Evolutionary conservation across 805 yeast species (phyloP).

Genomic region (Kazachstania taianensis): DNA sequence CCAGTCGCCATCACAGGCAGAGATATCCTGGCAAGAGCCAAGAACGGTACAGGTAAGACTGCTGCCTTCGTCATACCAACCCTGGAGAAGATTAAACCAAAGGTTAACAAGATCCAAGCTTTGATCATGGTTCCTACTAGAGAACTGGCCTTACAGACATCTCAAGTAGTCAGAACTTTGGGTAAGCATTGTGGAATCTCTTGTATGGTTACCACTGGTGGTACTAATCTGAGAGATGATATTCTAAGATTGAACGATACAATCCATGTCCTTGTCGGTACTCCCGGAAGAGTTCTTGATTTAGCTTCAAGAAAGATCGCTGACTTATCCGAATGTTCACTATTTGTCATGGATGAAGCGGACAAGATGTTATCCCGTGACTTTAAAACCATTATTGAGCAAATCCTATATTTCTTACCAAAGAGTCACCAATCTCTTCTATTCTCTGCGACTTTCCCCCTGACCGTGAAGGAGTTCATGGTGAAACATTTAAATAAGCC

Average conservation of each 20-base stretch:
- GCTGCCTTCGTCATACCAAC: constrained; percentile 96
- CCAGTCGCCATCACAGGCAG: constrained; percentile 93
- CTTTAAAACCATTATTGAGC: constrained; percentile 78
- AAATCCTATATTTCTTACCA: constrained; percentile 75
- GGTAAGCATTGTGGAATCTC: constrained; percentile 89
- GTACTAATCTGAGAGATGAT: constrained; percentile 89
- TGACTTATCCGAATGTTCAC: constrained; percentile 73
- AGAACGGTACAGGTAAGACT: constrained; percentile 97
- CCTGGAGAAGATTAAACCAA: constrained; percentile 79
- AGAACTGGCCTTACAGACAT: constrained; percentile 94
- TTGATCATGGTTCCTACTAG: constrained; percentile 93
- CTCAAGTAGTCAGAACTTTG: constrained; percentile 91
- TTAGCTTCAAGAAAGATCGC: constrained; percentile 82
- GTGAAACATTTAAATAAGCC: constrained; percentile 83
- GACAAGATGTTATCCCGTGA: constrained; percentile 92
- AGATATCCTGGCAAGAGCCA: constrained; percentile 94
- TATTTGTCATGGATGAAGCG: constrained; percentile 97
- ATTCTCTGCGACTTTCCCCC: constrained; percentile 93
- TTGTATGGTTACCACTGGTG: constrained; percentile 98
- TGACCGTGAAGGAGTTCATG: constrained; percentile 87
- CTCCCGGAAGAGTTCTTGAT: constrained; percentile 95
- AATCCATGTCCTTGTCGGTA: constrained; percentile 91
- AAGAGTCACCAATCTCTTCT: constrained; percentile 70
- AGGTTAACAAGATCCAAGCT: constrained; percentile 76
- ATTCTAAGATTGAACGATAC: constrained; percentile 86